Conservation (phyloP, 805 yeast genomes). For the Candida golubevii region DNA sequence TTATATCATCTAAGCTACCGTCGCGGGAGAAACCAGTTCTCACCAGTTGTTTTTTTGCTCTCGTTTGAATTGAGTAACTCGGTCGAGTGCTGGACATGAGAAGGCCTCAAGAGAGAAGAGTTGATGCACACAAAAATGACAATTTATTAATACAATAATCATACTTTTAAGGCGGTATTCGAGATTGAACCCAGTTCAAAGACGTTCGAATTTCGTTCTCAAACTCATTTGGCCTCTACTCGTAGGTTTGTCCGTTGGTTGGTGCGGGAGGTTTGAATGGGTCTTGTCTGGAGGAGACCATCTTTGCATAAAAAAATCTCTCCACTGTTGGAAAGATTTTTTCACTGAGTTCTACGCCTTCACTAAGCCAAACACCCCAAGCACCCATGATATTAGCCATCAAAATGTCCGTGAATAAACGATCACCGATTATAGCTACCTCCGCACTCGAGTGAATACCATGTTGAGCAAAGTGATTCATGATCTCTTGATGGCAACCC, state of each 20-base stretch:
- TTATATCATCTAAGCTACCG: too few relatives aligned
- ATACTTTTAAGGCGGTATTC: too few relatives aligned
- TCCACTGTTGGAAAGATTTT: conserved; percentile 52
- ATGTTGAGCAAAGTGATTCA: conserved; percentile 51
- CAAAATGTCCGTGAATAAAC: conserved; percentile 84
- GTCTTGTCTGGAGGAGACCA: conserved; percentile 12
- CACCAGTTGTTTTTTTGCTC: too few relatives aligned
- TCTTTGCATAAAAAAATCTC: conserved; percentile 31
- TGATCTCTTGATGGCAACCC: conserved; percentile 69
- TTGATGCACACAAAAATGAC: too few relatives aligned
- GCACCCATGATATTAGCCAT: conserved; percentile 96
- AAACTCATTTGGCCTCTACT: neutral
- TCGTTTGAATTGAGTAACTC: too few relatives aligned
- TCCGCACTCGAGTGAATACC: conserved; percentile 49
- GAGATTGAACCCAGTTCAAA: too few relatives aligned
- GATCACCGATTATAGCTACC: conserved; percentile 84
- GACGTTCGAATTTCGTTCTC: too few relatives aligned
- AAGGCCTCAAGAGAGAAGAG: too few relatives aligned
- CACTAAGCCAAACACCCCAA: conserved; percentile 74
- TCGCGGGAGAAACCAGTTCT: too few relatives aligned
- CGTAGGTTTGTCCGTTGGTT: neutral
- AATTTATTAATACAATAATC: too few relatives aligned
- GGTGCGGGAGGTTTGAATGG: conserved; percentile 20
- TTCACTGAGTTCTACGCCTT: conserved; percentile 62
- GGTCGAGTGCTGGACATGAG: too few relatives aligned